These are phyloP conservation scores for Triangularia verruculosa DNA, from an alignment of 2,329 filamentous ascomycete species.

Conservation along the genomic window DNA sequence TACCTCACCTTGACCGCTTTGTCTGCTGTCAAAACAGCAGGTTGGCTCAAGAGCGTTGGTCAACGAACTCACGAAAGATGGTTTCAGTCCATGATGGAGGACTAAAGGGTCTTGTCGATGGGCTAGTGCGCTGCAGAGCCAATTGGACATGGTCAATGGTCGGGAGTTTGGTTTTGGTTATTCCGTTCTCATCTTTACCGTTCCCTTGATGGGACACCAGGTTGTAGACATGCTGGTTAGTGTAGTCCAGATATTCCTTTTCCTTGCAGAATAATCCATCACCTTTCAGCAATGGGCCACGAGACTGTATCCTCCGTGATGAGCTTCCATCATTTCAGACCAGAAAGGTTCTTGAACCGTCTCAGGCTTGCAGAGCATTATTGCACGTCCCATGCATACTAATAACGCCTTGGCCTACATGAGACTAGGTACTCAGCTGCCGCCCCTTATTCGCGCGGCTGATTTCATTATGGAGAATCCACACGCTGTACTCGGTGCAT, in stretches of 20 bases:
- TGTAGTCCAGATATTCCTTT: neutral
- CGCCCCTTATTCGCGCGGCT: neutral
- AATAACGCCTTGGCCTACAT: neutral
- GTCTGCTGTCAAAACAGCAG: conserved; percentile 19
- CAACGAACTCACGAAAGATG: conserved; percentile 26
- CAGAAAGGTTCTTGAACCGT: neutral
- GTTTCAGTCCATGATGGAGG: conserved; percentile 23
- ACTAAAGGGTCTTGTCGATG: neutral
- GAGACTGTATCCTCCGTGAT: no score
- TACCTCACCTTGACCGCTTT: conserved; percentile 18
- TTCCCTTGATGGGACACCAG: neutral
- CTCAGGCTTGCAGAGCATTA: neutral
- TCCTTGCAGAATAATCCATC: neutral
- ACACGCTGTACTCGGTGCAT: neutral
- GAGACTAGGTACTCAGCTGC: neutral
- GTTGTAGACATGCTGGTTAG: neutral
- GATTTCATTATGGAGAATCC: neutral
- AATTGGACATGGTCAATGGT: neutral
- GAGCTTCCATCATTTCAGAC: no score
- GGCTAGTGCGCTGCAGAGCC: neutral
- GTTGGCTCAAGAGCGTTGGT: conserved; percentile 23
- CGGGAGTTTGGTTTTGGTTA: neutral
- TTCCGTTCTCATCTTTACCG: neutral
- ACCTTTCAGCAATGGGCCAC: no score
- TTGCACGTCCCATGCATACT: neutral